These are phyloP conservation scores for Coemansia sp. DNA, from an alignment of 192 early-diverging fungal species.

Conservation along the genomic window DNA sequence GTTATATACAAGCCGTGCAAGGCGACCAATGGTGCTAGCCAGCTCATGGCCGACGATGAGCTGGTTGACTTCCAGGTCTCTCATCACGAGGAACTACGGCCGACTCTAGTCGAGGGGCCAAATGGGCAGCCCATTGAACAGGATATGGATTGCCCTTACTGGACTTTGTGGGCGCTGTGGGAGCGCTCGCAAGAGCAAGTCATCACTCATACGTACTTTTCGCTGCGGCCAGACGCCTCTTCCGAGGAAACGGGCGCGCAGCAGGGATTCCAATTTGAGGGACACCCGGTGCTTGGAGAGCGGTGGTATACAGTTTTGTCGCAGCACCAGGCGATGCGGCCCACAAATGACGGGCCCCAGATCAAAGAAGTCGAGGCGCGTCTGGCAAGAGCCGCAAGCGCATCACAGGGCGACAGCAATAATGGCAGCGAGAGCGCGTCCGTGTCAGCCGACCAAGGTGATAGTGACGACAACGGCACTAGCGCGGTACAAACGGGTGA, in stretches of 20 bases:
- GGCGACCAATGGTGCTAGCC: slow-evolving; percentile 44
- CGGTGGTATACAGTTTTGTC: slow-evolving; percentile 46
- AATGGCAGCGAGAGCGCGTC: neutral
- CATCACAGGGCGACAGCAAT: neutral
- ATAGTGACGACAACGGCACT: neutral
- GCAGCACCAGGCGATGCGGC: slow-evolving; percentile 25
- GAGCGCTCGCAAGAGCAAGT: slow-evolving; percentile 38
- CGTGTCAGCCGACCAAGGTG: neutral
- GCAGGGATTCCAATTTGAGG: slow-evolving; percentile 25
- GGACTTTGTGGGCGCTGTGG: slow-evolving; percentile 55
- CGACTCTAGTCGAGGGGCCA: slow-evolving; percentile 22
- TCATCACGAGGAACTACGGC: slow-evolving; percentile 24
- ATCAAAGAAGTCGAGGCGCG: slow-evolving; percentile 45
- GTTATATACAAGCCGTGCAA: slow-evolving; percentile 51
- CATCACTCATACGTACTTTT: slow-evolving; percentile 44
- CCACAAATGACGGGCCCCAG: slow-evolving; percentile 25
- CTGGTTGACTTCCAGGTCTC: slow-evolving; percentile 43
- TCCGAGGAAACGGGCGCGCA: neutral
- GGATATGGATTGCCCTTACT: slow-evolving; percentile 23
- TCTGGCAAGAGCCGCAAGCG: neutral
- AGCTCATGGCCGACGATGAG: slow-evolving; percentile 52
- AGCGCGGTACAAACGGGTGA: slow-evolving; percentile 28
- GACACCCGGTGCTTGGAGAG: slow-evolving; percentile 37
- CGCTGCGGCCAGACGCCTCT: slow-evolving; percentile 14
- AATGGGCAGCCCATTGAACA: slow-evolving; percentile 22